Conservation (phyloP, 2,329 filamentous ascomycete genomes). For the Pestalotiopsis sp. region DNA sequence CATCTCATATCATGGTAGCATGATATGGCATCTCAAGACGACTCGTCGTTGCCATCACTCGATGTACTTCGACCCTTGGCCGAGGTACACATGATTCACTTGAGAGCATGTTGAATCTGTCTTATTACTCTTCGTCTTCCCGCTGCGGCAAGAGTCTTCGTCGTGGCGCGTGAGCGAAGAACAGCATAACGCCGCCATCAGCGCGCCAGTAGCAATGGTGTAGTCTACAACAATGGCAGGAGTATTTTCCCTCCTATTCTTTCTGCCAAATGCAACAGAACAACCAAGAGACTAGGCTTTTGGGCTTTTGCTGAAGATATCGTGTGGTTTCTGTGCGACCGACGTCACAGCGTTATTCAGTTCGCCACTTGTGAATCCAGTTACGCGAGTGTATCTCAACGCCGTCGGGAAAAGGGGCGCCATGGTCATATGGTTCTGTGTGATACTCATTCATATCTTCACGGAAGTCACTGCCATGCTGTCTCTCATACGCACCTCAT, state of each 20-base stretch:
- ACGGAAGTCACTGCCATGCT: slow-evolving; percentile 67
- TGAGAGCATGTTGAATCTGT: no score
- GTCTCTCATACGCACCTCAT: slow-evolving; percentile 65
- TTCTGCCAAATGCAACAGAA: no score
- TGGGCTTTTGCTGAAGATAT: slow-evolving; percentile 66
- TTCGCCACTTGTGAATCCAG: slow-evolving; percentile 62
- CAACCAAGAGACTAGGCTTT: slow-evolving; percentile 41
- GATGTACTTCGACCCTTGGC: no score
- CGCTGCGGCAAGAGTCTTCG: no score
- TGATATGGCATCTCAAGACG: no score
- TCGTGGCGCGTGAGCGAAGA: slow-evolving; percentile 46
- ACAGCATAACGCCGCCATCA: slow-evolving; percentile 64
- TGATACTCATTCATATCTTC: slow-evolving; percentile 67
- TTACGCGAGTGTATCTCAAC: slow-evolving; percentile 62
- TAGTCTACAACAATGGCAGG: slow-evolving; percentile 59
- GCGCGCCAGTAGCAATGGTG: slow-evolving; percentile 62
- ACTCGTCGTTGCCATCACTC: no score
- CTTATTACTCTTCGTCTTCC: no score
- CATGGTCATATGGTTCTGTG: slow-evolving; percentile 63
- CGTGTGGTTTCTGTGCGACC: slow-evolving; percentile 63
- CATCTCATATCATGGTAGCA: no score
- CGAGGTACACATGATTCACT: no score
- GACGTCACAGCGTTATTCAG: slow-evolving; percentile 59
- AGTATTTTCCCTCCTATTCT: no score
- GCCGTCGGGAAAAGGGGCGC: slow-evolving; percentile 60